phyloP scores from a whole-genome alignment of 1,284 basidiomycete species.

The Pascua guehoae region DNA sequence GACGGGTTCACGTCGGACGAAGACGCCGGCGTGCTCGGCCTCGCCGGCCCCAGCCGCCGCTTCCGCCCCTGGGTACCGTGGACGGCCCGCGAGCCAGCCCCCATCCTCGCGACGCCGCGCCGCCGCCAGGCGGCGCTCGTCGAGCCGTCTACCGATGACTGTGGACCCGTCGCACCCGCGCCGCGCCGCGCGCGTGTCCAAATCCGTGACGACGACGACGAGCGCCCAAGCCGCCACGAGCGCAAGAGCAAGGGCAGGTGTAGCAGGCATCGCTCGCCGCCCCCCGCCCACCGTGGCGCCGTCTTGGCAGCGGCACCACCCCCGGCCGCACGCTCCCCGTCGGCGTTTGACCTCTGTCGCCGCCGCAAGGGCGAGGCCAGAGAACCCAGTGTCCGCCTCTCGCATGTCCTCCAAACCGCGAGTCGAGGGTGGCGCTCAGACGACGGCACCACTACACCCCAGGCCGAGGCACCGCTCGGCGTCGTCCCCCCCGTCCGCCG shows the following conservation, averaged over 20 bases:
- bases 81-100: not conserved
- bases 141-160: too few species aligned
- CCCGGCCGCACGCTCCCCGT: slow-evolving; percentile 30
- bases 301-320: slow-evolving; percentile 12
- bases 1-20: slow-evolving; percentile 22
- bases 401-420: not conserved
- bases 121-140: not conserved
- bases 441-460: not conserved
- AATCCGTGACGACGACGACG: slow-evolving; percentile 12
- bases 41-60: not conserved
- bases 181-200: slow-evolving; percentile 10
- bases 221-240: too few species aligned
- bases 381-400: not conserved
- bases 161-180: too few species aligned
- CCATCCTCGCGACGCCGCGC: slow-evolving; percentile 1
- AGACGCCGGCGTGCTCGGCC: slow-evolving; percentile 5
- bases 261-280: slow-evolving; percentile 29
- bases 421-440: slow-evolving; percentile 12
- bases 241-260: slow-evolving; percentile 9
- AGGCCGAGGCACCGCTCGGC: not conserved
- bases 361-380: slow-evolving; percentile 4
- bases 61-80: too few species aligned
- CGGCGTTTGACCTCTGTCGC: slow-evolving; percentile 28
- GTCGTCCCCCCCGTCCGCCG: not conserved
- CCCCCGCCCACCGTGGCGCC: slow-evolving; percentile 15